These are phyloP conservation scores for Pythium oligandrum DNA, from an alignment of 352 stramenopile species.

Conservation along the genomic window DNA sequence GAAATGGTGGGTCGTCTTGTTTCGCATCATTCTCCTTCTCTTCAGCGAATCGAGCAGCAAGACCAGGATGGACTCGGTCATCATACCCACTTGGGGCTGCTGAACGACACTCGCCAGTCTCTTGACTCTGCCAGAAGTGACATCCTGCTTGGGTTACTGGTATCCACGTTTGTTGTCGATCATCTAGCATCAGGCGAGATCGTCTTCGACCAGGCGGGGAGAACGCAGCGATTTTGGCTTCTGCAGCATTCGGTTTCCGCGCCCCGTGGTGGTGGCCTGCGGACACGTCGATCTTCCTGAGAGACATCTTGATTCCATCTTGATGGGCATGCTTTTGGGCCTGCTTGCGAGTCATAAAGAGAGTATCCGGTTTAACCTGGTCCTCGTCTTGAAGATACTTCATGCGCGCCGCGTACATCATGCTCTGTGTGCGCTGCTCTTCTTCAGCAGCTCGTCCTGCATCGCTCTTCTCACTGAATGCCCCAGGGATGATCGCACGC, in stretches of 20 bases:
- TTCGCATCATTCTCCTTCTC: constrained; percentile 8
- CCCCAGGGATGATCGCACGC: constrained; percentile 19
- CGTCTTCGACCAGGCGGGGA: constrained; percentile 1
- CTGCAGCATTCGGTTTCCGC: constrained; percentile 1
- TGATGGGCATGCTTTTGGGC: constrained; percentile 60
- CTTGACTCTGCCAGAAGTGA: constrained; percentile 71
- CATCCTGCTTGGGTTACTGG: constrained; percentile 64
- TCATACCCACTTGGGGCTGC: constrained; percentile 13
- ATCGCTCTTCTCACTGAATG: constrained; percentile 8
- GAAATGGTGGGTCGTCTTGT: constrained; percentile 38
- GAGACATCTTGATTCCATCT: constrained; percentile 29
- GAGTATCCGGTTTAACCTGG: constrained; percentile 38
- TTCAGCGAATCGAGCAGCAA: not conserved
- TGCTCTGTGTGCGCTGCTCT: constrained; percentile 49
- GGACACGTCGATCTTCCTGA: constrained; percentile 40
- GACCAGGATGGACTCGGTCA: constrained; percentile 10
- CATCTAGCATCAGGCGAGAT: constrained; percentile 12
- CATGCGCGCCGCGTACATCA: constrained; percentile 81
- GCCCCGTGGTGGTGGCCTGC: not conserved
- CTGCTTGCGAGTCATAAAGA: constrained; percentile 79
- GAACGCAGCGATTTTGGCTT: not conserved
- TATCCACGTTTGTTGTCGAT: constrained; percentile 44
- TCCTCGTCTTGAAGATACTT: constrained; percentile 59
- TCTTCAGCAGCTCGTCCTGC: constrained; percentile 18
- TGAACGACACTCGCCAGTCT: constrained; percentile 55